These are phyloP conservation scores for Hygrocybe punicea DNA, from an alignment of 768 basidiomycete species.

Conservation along the genomic window DNA sequence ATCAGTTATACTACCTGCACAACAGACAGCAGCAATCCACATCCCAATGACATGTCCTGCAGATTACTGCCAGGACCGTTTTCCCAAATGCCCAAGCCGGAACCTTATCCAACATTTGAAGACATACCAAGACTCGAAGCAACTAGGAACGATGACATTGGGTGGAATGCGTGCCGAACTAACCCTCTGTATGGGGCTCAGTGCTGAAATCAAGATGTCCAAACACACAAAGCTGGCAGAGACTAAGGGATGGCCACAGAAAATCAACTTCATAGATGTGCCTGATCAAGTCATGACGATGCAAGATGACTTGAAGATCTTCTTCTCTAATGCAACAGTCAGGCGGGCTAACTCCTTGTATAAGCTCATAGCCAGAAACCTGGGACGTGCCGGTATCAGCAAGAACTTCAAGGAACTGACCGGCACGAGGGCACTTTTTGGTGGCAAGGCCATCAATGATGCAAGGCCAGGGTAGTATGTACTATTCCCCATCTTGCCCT, in stretches of 20 bases:
- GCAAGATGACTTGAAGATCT: not conserved
- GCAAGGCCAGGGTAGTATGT: not conserved
- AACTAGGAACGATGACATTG: no score
- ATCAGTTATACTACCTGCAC: no score
- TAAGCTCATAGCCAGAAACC: not conserved
- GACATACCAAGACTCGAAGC: no score
- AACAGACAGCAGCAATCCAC: no score
- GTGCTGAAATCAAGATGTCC: not conserved
- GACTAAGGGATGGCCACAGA: not conserved
- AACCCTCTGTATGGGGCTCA: not conserved
- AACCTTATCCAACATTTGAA: no score
- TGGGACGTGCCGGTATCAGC: not conserved
- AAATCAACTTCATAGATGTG: not conserved
- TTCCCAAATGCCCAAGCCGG: not conserved
- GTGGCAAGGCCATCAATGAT: not conserved
- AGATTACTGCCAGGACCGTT: not conserved
- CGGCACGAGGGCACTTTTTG: not conserved
- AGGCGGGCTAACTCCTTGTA: not conserved
- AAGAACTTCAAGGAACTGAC: not conserved
- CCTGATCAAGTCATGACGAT: not conserved
- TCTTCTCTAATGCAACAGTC: not conserved
- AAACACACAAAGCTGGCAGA: not conserved
- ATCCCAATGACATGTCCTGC: not conserved
- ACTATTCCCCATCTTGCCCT: not conserved
- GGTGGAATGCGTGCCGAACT: not conserved